phyloP scores from a whole-genome alignment of 1,139 yeast genomes.

The Hansenula sp. region DNA sequence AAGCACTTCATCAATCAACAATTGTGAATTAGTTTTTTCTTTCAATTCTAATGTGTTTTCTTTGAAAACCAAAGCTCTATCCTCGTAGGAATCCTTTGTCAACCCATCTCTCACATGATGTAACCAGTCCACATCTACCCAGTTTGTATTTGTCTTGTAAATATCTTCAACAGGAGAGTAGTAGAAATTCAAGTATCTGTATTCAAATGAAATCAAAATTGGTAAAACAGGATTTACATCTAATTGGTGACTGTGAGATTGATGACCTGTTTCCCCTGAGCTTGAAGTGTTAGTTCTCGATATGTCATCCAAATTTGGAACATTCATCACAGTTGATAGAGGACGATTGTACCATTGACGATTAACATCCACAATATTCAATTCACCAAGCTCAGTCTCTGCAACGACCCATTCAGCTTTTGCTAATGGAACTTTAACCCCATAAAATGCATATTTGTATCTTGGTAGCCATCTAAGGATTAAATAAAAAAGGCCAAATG shows the following conservation, averaged over 20 bases:
- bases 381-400: slow-evolving; percentile 90
- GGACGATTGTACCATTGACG: slow-evolving; percentile 65
- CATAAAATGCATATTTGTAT: slow-evolving; percentile 64
- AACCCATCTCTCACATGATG: slow-evolving; percentile 67
- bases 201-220: slow-evolving; percentile 62
- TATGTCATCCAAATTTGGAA: slow-evolving; percentile 22
- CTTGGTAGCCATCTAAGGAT: slow-evolving; percentile 83
- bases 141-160: slow-evolving; percentile 75
- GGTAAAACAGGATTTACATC: slow-evolving; percentile 45
- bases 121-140: slow-evolving; percentile 82
- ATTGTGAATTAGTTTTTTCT: slow-evolving; percentile 60
- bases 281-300: slow-evolving; percentile 2
- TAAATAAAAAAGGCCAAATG: slow-evolving; percentile 72
- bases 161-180: slow-evolving; percentile 86
- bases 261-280: slow-evolving; percentile 4
- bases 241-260: slow-evolving; percentile 7
- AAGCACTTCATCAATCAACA: slow-evolving; percentile 79
- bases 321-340: slow-evolving; percentile 60
- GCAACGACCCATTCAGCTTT: slow-evolving; percentile 89
- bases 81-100: slow-evolving; percentile 62
- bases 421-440: slow-evolving; percentile 64
- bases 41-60: slow-evolving; percentile 69
- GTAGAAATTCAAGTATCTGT: slow-evolving; percentile 77
- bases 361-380: slow-evolving; percentile 52
- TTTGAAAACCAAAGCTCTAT: slow-evolving; percentile 72